phyloP scores from a whole-genome alignment of 2,329 filamentous ascomycete species.

The Monosporascus sp. region DNA sequence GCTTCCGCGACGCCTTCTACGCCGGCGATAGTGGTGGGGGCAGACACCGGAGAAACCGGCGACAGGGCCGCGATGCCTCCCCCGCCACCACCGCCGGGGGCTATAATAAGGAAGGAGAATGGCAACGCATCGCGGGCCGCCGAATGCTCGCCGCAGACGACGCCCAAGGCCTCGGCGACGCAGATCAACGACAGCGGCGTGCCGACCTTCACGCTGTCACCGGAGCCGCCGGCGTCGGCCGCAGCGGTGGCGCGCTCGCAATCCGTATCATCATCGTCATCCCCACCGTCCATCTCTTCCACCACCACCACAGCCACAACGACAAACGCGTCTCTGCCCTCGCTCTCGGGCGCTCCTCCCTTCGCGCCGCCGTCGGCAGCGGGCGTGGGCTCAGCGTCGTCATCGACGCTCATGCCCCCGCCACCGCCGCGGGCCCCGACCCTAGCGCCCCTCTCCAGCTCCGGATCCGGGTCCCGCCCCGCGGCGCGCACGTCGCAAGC shows the following conservation, averaged over 20 bases:
- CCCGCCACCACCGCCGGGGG: constrained; percentile 16
- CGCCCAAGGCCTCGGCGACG: constrained; percentile 43
- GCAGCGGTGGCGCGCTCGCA: constrained; percentile 16
- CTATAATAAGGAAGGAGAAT: constrained; percentile 11
- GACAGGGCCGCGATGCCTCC: constrained; percentile 36
- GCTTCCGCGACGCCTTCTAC: constrained; percentile 4
- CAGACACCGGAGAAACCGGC: constrained; percentile 1
- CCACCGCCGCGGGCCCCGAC: constrained; percentile 6
- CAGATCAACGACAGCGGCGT: constrained; percentile 24
- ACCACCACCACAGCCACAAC: neutral
- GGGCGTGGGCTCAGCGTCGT: neutral
- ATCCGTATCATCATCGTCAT: neutral
- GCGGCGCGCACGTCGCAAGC: constrained; percentile 36
- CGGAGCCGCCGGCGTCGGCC: constrained; percentile 20
- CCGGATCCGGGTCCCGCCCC: constrained; percentile 20
- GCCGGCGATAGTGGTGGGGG: constrained; percentile 13
- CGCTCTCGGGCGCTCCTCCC: constrained; percentile 6
- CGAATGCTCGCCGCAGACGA: constrained; percentile 36
- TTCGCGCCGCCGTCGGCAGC: neutral
- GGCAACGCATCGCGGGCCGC: constrained; percentile 20
- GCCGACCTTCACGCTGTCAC: constrained; percentile 43
- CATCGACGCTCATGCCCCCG: constrained; percentile 4
- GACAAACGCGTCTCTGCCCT: constrained; percentile 1
- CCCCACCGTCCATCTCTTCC: neutral
- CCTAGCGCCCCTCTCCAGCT: constrained; percentile 15